A percentile compares a stretch with the other conserved stretches of the same genome.
These are phyloP conservation scores for Quercus robur DNA, from an alignment of 306 rosid genomes.

Conservation along the genomic window DNA sequence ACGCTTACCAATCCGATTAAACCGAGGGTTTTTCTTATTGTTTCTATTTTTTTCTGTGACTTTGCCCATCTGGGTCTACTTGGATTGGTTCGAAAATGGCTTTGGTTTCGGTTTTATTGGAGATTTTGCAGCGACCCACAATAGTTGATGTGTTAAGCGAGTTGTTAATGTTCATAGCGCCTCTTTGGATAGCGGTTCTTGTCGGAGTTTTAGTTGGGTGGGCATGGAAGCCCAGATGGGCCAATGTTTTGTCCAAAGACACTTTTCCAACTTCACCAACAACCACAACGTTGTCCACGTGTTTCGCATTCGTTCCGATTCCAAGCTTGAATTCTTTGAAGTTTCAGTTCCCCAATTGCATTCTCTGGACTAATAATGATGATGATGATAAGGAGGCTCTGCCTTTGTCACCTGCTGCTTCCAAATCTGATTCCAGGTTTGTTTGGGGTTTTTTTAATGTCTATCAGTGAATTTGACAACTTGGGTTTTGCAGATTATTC, in stretches of 20 bases:
- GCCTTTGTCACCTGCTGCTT: slow-evolving; percentile 17
- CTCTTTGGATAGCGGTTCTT: slow-evolving; percentile 75
- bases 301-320: slow-evolving; percentile 22
- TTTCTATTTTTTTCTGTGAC: background rate
- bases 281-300: slow-evolving; percentile 6
- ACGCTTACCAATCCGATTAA: slow-evolving; percentile 22
- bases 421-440: slow-evolving; percentile 42
- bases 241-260: slow-evolving; percentile 28
- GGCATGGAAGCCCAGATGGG: slow-evolving; percentile 98
- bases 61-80: background rate
- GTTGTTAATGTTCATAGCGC: slow-evolving; percentile 47
- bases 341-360: slow-evolving; percentile 37
- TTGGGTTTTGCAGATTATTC: background rate
- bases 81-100: slow-evolving; percentile 30
- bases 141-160: slow-evolving; percentile 31
- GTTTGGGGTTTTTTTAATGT: background rate
- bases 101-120: slow-evolving; percentile 37
- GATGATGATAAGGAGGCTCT: slow-evolving; percentile 18
- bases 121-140: slow-evolving; percentile 35
- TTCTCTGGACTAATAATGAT: slow-evolving; percentile 27
- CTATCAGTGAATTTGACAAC: background rate
- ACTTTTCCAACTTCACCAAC: slow-evolving; percentile 18
- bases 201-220: slow-evolving; percentile 86
- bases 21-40: slow-evolving; percentile 26
- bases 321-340: slow-evolving; percentile 37